Evolutionary conservation across 2,329 filamentous ascomycete genomes (phyloP), one percentile per base, ranked within the genome.

Genomic region (Talaromyces amestolkiae): DNA sequence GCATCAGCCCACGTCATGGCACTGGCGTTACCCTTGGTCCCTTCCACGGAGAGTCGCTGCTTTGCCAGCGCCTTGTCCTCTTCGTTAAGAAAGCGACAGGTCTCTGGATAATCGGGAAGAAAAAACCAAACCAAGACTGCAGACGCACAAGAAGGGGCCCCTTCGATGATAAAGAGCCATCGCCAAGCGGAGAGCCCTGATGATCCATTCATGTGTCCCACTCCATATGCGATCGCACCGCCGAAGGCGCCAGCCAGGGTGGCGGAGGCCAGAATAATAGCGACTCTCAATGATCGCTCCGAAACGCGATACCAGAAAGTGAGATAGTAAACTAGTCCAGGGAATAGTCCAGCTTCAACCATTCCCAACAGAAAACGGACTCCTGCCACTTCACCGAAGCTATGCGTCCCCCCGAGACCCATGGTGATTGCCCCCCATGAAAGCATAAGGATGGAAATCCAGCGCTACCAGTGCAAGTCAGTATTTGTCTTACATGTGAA

Each of bases 261-360:
- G 33, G 33, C 33, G 9, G 33, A 35, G 33, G 33, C 33, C 33
- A 35, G 33, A 8, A 35, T 35, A 35, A 35, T 35, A 7, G 33
- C 33, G 71, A 90, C 83, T 7, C 87, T 85, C 71, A 86, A 83
- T 1, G 82, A 84, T 22, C 84, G 79, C 72, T 88, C 85, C 3
- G 83, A 81, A 8, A 81, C 79, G 24, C 83, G 81, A 70, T 86
- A 87, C 78, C 85, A 85, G 69, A 85, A 85, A 6, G 81, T 81
- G 7, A 83, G 70, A 67, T 80, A 81, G 68, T 78, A 79, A 13
- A 82, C 80, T n/a, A 84, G 73, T 1, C 81, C 80, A 0, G 83
- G 83, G 64, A 84, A 83, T 9, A 84, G 71, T 0, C 82, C 82
- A 2, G 81, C 81, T 71, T 85, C 83, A 66, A 82, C 80, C 13